Conservation (phyloP, 2,329 filamentous ascomycete genomes). For the Colletotrichum sp. region DNA sequence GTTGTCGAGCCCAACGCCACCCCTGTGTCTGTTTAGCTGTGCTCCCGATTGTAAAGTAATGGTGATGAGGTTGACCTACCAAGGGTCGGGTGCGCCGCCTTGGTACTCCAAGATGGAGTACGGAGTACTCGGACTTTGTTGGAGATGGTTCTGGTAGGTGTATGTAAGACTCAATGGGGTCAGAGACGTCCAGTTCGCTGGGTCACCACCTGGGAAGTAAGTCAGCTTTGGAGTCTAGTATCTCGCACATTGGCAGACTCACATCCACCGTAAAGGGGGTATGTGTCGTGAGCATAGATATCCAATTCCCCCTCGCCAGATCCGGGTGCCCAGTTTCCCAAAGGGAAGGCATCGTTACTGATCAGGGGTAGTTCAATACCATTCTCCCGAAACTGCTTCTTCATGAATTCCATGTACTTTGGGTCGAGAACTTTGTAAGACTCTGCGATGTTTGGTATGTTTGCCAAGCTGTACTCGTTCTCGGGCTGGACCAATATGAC, state of each 20-base stretch:
- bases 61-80: background rate
- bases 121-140: background rate
- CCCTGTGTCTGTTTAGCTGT: constrained; percentile 45
- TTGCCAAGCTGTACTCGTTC: constrained; percentile 61
- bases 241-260: constrained; percentile 15
- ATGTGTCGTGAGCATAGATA: constrained; percentile 51
- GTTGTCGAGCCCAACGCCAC: constrained; percentile 69
- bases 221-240: background rate
- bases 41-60: too few species aligned
- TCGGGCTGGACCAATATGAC: constrained; percentile 75
- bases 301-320: constrained; percentile 32
- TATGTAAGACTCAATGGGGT: constrained; percentile 49
- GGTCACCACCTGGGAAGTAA: constrained; percentile 27
- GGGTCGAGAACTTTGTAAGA: background rate
- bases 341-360: constrained; percentile 49
- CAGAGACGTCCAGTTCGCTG: constrained; percentile 65
- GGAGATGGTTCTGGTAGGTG: background rate
- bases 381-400: background rate
- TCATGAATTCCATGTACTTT: background rate
- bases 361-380: background rate
- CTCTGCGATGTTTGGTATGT: background rate
- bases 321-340: constrained; percentile 32
- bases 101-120: constrained; percentile 52
- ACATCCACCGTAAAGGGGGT: constrained; percentile 51
- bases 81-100: constrained; percentile 70